Percentiles rank a stretch among this genome's conserved stretches.
phyloP scores from a whole-genome alignment of 345 rosid species.

The Noccaea caerulescens region DNA sequence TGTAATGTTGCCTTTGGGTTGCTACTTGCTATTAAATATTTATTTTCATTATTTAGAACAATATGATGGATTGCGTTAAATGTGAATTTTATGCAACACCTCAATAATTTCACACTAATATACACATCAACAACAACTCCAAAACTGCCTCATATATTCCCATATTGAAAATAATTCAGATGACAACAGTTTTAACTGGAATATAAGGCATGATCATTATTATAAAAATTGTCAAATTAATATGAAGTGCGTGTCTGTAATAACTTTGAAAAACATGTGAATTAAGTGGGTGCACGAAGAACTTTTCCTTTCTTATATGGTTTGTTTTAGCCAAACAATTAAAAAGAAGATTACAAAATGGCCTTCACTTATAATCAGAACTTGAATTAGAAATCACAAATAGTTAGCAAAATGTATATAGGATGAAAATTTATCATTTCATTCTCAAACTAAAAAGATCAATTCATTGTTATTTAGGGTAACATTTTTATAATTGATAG shows the following conservation, averaged over 20 bases:
- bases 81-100: constrained; percentile 19
- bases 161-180: neutral
- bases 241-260: neutral
- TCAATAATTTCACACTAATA: neutral
- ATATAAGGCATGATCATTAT: neutral
- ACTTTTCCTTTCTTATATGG: no score
- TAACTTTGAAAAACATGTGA: neutral
- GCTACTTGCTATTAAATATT: constrained; percentile 20
- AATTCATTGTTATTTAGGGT: neutral
- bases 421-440: neutral
- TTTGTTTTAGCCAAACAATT: neutral
- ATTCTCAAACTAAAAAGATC: neutral
- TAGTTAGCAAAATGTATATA: neutral
- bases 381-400: no score
- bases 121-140: neutral
- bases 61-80: constrained; percentile 16
- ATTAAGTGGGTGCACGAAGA: neutral
- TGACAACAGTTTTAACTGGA: neutral
- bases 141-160: neutral
- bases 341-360: neutral
- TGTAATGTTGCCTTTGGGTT: constrained; percentile 26
- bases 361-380: constrained; percentile 9
- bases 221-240: neutral
- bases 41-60: constrained; percentile 5
- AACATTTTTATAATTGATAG: constrained; percentile 24